A percentile compares a stretch with the other conserved stretches of the same genome.
Evolutionary conservation across 441 rosid species (phyloP).

Genomic region (Gossypium gossypioides): DNA sequence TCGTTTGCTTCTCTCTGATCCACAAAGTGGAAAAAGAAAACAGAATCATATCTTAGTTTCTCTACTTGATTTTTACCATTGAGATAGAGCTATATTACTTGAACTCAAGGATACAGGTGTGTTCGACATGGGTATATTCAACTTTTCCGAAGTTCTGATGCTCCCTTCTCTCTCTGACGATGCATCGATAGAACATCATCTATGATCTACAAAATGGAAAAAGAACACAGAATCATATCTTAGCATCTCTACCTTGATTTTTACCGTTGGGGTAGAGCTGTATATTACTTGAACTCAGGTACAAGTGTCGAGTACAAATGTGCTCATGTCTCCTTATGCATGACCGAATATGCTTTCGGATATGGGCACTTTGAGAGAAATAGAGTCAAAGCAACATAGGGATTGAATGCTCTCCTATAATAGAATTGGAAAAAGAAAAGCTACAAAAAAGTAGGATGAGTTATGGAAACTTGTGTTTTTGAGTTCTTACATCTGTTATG

Average conservation of each 20-base stretch:
- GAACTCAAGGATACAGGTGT: no score
- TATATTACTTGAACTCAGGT: neutral
- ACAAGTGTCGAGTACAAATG: neutral
- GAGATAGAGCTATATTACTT: no score
- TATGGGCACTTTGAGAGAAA: neutral
- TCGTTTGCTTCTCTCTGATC: neutral
- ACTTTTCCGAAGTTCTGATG: neutral
- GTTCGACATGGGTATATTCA: no score
- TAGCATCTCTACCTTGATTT: neutral
- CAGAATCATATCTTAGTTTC: no score
- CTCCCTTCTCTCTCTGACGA: neutral
- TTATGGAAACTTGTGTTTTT: neutral
- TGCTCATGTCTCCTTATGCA: neutral
- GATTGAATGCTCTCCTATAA: neutral
- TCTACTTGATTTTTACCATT: no score
- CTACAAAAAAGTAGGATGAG: neutral
- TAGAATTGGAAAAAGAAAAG: neutral
- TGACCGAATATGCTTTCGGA: neutral
- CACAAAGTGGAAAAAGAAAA: no score
- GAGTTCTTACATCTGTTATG: neutral
- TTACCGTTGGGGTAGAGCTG: neutral
- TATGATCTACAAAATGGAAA: neutral
- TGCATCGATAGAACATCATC: neutral
- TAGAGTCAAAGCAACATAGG: no score
- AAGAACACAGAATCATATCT: neutral